A percentile compares a stretch with the other conserved stretches of the same genome.
Conservation (phyloP, 2,329 filamentous ascomycete genomes). For the Epichloe bromicola region DNA sequence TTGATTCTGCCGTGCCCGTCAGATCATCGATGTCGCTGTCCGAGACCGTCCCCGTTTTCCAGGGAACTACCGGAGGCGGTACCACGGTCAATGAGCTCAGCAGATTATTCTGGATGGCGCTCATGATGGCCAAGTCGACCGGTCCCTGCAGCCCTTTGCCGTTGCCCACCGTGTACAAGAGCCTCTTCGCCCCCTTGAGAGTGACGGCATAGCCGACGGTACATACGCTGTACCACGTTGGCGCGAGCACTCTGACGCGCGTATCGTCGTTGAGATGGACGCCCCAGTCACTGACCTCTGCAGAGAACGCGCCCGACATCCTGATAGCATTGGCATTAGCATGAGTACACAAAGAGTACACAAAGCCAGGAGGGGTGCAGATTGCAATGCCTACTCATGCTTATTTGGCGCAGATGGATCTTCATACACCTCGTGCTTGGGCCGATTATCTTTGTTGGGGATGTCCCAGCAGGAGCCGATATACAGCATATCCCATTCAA, state of each 20-base stretch:
- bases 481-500: conserved; percentile 2
- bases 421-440: neutral
- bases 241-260: neutral
- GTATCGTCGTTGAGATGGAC: neutral
- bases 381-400: neutral
- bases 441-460: neutral
- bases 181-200: neutral
- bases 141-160: neutral
- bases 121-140: conserved; percentile 2
- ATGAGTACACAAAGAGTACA: too few species aligned
- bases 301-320: neutral
- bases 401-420: neutral
- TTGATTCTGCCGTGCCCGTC: neutral
- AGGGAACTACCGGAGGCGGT: neutral
- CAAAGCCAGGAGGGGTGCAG: too few species aligned
- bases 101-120: neutral
- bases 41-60: neutral
- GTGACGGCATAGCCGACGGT: conserved; percentile 2
- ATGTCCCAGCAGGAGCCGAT: conserved; percentile 2
- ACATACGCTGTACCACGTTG: conserved; percentile 2
- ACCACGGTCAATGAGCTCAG: neutral
- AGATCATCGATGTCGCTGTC: conserved; percentile 1
- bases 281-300: neutral
- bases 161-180: conserved; percentile 1
- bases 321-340: neutral